Evolutionary conservation across 179 eudicot genomes (phyloP).

Genomic region (Vitellaria paradoxa): DNA sequence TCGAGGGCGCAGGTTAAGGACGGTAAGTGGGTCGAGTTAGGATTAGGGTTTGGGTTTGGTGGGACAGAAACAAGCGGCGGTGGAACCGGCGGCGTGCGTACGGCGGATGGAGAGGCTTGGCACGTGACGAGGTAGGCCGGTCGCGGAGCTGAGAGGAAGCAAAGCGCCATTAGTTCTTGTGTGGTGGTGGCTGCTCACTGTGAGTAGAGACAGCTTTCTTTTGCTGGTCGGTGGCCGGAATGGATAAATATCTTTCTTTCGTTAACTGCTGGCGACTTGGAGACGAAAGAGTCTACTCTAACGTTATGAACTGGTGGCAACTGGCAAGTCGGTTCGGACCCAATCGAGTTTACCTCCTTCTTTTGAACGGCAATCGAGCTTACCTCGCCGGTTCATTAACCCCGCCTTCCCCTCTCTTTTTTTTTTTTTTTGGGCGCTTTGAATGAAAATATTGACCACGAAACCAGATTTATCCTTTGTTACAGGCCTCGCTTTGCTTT

Average conservation of each 20-base stretch:
- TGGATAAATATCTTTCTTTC: conserved; percentile 1
- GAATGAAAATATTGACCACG: too few species aligned
- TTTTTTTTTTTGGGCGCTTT: too few species aligned
- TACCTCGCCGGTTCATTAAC: too few species aligned
- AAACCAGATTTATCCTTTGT: too few species aligned
- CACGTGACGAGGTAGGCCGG: conserved; percentile 26
- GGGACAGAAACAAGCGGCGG: conserved; percentile 22
- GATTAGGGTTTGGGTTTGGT: conserved; percentile 22
- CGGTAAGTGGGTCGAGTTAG: conserved; percentile 20
- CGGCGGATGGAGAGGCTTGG: conserved; percentile 31
- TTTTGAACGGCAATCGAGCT: too few species aligned
- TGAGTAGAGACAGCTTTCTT: neutral
- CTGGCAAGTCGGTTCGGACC: too few species aligned
- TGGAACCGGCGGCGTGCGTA: conserved; percentile 25
- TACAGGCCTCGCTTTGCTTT: too few species aligned
- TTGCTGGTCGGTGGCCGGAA: conserved; percentile 9
- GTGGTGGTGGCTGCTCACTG: neutral
- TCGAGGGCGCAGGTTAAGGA: conserved; percentile 73
- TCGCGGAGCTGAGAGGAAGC: conserved; percentile 23
- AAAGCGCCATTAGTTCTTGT: neutral
- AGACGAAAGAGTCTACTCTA: too few species aligned
- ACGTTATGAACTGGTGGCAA: too few species aligned
- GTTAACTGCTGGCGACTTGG: neutral
- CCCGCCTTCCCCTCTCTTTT: too few species aligned
- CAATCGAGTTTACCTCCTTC: too few species aligned